These are phyloP conservation scores for Sporothrix pallida DNA, from an alignment of 2,329 filamentous ascomycete species.

Conservation along the genomic window DNA sequence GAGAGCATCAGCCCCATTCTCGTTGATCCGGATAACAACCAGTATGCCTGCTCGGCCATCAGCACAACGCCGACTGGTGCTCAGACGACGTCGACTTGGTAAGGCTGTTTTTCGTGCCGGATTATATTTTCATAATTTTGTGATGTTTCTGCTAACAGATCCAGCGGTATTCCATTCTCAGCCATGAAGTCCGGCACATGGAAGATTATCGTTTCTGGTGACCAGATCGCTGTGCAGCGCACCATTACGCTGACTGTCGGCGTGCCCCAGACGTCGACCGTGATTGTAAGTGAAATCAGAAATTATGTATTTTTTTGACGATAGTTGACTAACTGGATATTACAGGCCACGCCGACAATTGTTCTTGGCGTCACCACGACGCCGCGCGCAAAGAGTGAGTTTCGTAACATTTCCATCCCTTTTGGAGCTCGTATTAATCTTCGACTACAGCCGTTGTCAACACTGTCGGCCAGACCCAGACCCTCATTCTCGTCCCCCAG, in stretches of 20 bases:
- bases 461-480: slow-evolving; percentile 45
- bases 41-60: slow-evolving; percentile 48
- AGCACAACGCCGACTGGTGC: slow-evolving; percentile 45
- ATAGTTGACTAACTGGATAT: not conserved
- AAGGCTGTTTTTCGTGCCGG: slow-evolving; percentile 31
- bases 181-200: slow-evolving; percentile 47
- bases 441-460: slow-evolving; percentile 39
- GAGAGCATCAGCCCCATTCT: slow-evolving; percentile 47
- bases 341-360: slow-evolving; percentile 48
- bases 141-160: not conserved
- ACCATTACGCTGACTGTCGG: slow-evolving; percentile 46
- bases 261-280: slow-evolving; percentile 44
- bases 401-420: not conserved
- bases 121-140: not conserved
- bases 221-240: slow-evolving; percentile 47
- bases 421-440: slow-evolving; percentile 2
- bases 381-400: slow-evolving; percentile 45
- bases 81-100: slow-evolving; percentile 49
- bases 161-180: slow-evolving; percentile 47
- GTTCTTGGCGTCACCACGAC: slow-evolving; percentile 48
- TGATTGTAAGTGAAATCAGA: slow-evolving; percentile 43
- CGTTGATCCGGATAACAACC: slow-evolving; percentile 44
- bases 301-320: not conserved
- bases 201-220: slow-evolving; percentile 48
- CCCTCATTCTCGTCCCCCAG: slow-evolving; percentile 44